Base-by-base conservation (phyloP, 495 filamentous ascomycete genomes). In the Aspergillus egyptiacus region DNA sequence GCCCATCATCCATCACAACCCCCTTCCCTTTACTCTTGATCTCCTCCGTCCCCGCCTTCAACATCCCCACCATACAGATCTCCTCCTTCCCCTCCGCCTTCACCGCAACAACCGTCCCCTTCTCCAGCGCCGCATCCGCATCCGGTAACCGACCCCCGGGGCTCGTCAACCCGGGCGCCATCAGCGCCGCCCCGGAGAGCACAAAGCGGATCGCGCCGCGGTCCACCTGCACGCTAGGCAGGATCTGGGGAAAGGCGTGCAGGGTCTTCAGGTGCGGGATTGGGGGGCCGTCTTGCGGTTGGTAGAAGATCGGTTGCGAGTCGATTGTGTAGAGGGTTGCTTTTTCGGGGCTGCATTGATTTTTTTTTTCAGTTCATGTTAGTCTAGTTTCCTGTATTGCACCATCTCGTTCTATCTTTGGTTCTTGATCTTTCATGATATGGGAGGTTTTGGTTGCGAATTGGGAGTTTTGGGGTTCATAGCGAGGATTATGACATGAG, bases 171-270 rank as follows among this genome's bases (percentile, higher is more conserved):
- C 93, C 93, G 0, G 93, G 93, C 10, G 86, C 90, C 93, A 98
- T 98, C 34, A 98, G 81, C 45, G 91, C 85, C 0, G 93, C 93
- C 18, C 93, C 93, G 2, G 81, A 83, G 1, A 98, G 78, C 23
- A 98, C 91, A 69, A 98, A 98, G 49, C 94, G 88, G 66, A 97
- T 96, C 0, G 94, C 93, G 43, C 93, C 93, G 40, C 93, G 83
- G 67, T 97, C 91, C 60, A 95, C 90, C 25, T 74, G 72, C 48
- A 79, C 66, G n/a, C 65, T 73, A 5, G 71, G 67, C 28, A 78
- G 56, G 30, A 69, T 72, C 41, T 64, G 53, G 1, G 75, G 75
- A 53, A 70, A 76, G 43, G 77, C 70, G 68, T 91, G 88, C 22
- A 91, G 75, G 48, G 91, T 79, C 13, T 72, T 71, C 2, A 93